These are phyloP conservation scores for Clonostachys sp. DNA, from an alignment of 2,329 filamentous ascomycete genomes.

Conservation along the genomic window DNA sequence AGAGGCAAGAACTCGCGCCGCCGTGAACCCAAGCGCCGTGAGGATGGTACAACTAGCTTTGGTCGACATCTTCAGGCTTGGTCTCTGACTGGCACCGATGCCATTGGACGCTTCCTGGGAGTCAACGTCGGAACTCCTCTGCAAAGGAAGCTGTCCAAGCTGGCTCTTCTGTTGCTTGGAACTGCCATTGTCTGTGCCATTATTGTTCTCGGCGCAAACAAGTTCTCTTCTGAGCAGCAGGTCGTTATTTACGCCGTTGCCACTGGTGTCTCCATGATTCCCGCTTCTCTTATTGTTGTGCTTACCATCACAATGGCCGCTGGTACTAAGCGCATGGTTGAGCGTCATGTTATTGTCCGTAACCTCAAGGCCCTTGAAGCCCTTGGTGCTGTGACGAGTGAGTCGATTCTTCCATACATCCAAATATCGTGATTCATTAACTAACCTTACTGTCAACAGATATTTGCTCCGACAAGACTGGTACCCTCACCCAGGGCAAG, in stretches of 20 bases:
- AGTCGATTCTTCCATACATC: constrained; percentile 7
- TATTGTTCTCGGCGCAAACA: constrained; percentile 37
- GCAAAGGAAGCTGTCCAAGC: constrained; percentile 64
- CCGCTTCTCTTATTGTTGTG: constrained; percentile 42
- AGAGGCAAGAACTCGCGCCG: constrained; percentile 24
- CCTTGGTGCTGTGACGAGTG: constrained; percentile 47
- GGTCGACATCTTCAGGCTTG: constrained; percentile 26
- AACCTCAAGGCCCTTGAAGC: constrained; percentile 47
- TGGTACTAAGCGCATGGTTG: constrained; percentile 49
- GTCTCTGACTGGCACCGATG: constrained; percentile 26
- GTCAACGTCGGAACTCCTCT: constrained; percentile 59
- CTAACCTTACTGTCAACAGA: constrained; percentile 21
- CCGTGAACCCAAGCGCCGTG: constrained; percentile 32
- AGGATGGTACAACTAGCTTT: constrained; percentile 29
- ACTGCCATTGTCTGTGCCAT: constrained; percentile 44
- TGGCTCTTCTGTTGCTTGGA: constrained; percentile 63
- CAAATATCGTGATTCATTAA: constrained; percentile 1
- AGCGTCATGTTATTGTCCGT: constrained; percentile 46
- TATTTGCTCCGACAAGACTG: constrained; percentile 54
- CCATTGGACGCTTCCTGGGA: constrained; percentile 40
- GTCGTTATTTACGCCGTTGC: constrained; percentile 39
- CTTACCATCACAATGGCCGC: constrained; percentile 57
- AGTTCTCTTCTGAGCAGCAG: constrained; percentile 28
- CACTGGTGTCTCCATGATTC: constrained; percentile 44
- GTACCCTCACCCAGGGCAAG: constrained; percentile 46